A percentile compares a stretch with the other conserved stretches of the same genome.
Conservation (phyloP, 768 basidiomycete genomes). For the Suillus subaureus region DNA sequence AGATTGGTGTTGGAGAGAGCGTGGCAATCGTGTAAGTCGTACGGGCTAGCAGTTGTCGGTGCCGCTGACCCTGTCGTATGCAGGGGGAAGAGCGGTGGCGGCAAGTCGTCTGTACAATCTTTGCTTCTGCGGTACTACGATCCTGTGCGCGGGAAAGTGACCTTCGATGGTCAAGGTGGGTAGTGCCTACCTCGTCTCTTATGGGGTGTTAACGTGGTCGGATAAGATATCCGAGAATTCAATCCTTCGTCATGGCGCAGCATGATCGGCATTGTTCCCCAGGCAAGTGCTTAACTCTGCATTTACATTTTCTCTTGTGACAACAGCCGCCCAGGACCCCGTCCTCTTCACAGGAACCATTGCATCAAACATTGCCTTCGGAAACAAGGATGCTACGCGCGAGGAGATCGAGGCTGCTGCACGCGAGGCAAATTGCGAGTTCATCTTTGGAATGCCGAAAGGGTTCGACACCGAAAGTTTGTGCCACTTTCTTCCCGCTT, state of each 20-base stretch:
- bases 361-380: constrained; percentile 93
- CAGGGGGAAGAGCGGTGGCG: constrained; percentile 91
- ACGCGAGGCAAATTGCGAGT: constrained; percentile 92
- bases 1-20: constrained; percentile 82
- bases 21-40: constrained; percentile 87
- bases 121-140: constrained; percentile 89
- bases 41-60: constrained; percentile 5
- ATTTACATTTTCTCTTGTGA: neutral
- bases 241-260: constrained; percentile 84
- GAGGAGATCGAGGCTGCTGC: constrained; percentile 89
- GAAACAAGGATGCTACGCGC: constrained; percentile 70
- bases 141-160: constrained; percentile 78
- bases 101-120: constrained; percentile 91
- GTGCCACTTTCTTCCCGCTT: constrained; percentile 27
- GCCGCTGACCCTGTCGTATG: constrained; percentile 10
- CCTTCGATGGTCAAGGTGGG: constrained; percentile 84
- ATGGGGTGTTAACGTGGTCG: constrained; percentile 4
- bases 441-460: constrained; percentile 91
- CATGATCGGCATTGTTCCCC: constrained; percentile 92
- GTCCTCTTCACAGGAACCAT: constrained; percentile 92
- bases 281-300: constrained; percentile 39
- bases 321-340: constrained; percentile 53
- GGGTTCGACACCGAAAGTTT: constrained; percentile 92
- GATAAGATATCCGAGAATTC: constrained; percentile 85
- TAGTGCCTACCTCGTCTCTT: constrained; percentile 1